A percentile compares a stretch with the other conserved stretches of the same genome.
Evolutionary conservation across 306 rosid genomes (phyloP).

Genomic region (Glycine soja): DNA sequence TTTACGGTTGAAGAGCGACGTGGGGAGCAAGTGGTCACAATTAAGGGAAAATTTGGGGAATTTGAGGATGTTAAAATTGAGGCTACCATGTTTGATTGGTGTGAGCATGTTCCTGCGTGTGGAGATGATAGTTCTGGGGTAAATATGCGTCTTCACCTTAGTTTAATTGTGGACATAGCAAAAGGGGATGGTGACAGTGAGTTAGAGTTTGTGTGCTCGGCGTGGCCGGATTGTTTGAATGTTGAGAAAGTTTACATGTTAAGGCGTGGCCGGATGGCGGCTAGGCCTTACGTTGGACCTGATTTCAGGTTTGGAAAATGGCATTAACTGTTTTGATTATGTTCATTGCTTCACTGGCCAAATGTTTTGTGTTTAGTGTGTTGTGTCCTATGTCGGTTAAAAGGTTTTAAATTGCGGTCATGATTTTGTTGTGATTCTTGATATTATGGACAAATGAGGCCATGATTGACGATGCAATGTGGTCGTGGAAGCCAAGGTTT

Average conservation of each 20-base stretch:
- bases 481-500: not conserved
- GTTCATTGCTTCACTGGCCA: slow-evolving; percentile 13
- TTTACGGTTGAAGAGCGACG: slow-evolving; percentile 75
- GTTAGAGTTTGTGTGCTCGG: slow-evolving; percentile 79
- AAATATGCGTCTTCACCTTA: slow-evolving; percentile 69
- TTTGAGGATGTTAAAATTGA: slow-evolving; percentile 73
- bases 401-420: not conserved
- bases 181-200: slow-evolving; percentile 57
- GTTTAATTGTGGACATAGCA: slow-evolving; percentile 75
- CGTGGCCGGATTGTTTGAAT: slow-evolving; percentile 74
- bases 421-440: too few relatives aligned
- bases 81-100: slow-evolving; percentile 88
- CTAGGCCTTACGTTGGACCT: slow-evolving; percentile 74
- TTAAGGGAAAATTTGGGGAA: slow-evolving; percentile 66
- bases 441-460: not conserved
- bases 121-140: slow-evolving; percentile 66
- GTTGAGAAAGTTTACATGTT: slow-evolving; percentile 70
- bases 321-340: not conserved
- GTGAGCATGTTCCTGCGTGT: slow-evolving; percentile 53
- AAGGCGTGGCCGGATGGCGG: slow-evolving; percentile 47
- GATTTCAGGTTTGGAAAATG: slow-evolving; percentile 64
- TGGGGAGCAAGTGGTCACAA: slow-evolving; percentile 72
- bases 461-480: too few relatives aligned
- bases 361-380: not conserved
- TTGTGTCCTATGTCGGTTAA: too few relatives aligned